Evolutionary conservation across 106 monocot genomes (phyloP), one percentile per base, ranked within the genome.

Genomic region (Dendrobium officinale): DNA sequence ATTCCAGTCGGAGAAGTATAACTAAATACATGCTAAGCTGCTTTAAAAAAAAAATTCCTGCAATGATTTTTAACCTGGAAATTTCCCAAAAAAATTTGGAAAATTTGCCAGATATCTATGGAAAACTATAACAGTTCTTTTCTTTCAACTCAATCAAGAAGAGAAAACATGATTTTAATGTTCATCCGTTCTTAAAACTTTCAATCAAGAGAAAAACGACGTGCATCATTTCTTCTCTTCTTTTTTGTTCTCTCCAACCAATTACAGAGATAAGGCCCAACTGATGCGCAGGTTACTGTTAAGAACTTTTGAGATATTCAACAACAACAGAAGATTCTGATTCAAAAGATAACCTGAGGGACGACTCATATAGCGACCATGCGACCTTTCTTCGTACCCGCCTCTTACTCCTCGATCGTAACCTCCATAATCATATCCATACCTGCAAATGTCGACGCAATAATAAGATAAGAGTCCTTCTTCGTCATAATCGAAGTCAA

Each of bases 391-490:
- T 44, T 86, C 84, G 48, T 76, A 76, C 3, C 76, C 76, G 13
- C 44, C 79, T 79, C 84, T 72, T 20, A 85, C 85, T 55, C 81
- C 84, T 45, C 88, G 80, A 9, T 85, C 88, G 82, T 82, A 88
- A 42, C 85, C 83, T 42, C 77, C 83, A 77, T 90, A 83, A 80
- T 87, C 87, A 79, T 90, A 82, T 55, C 77, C 83, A 85, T 85
- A 82, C 78, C 85, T 89, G 75, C 73, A 85, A 42, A 16, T n/a
- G 9, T 26, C 76, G 27, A 13, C 42, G 24, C 22, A 76, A 24
- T 9, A 74, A 10, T 76, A 26, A 76, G 76, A 76, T 24, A 26
- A 48, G 9, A 76, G 48, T 16, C 48, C 7, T 49, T 27, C 76
- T 27, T 44, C 5, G 0, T 29, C 66, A 37, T 41, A 19, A 59